Evolutionary conservation across 257 asterid genomes (phyloP).

Genomic region (Nemophila menziesii): DNA sequence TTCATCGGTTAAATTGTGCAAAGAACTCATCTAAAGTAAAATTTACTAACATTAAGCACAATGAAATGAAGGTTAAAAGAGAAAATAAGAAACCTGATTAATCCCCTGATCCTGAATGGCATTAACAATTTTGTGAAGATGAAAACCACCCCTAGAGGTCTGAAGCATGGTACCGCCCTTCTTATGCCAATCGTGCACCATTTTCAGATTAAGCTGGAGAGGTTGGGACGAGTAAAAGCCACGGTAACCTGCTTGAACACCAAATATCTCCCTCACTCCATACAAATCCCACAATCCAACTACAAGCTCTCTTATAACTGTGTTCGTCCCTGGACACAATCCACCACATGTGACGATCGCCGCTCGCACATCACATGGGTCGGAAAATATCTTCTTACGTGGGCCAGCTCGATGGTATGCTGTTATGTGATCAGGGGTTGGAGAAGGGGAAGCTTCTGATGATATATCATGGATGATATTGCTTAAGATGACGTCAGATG

Average conservation of each 20-base stretch:
- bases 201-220: constrained; percentile 33
- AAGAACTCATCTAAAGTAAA: not conserved
- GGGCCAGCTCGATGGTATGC: constrained; percentile 82
- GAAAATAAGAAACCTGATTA: constrained; percentile 41
- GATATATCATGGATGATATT: constrained; percentile 41
- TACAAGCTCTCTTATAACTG: constrained; percentile 78
- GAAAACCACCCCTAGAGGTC: constrained; percentile 77
- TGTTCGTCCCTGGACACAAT: constrained; percentile 77
- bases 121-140: constrained; percentile 41
- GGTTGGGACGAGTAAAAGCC: constrained; percentile 51
- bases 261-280: constrained; percentile 51
- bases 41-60: not conserved
- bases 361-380: constrained; percentile 35
- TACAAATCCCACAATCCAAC: constrained; percentile 73
- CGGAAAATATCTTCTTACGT: constrained; percentile 37
- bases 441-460: constrained; percentile 16
- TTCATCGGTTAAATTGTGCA: not conserved
- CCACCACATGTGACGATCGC: constrained; percentile 85
- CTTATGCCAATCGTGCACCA: constrained; percentile 60
- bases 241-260: constrained; percentile 53
- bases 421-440: constrained; percentile 8
- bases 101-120: constrained; percentile 48
- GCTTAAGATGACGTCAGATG: constrained; percentile 53
- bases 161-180: constrained; percentile 59
- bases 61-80: not conserved